Percentiles rank a stretch among this genome's conserved stretches.
Conservation (phyloP, 2,329 filamentous ascomycete species). For the Cladosporium sp. region DNA sequence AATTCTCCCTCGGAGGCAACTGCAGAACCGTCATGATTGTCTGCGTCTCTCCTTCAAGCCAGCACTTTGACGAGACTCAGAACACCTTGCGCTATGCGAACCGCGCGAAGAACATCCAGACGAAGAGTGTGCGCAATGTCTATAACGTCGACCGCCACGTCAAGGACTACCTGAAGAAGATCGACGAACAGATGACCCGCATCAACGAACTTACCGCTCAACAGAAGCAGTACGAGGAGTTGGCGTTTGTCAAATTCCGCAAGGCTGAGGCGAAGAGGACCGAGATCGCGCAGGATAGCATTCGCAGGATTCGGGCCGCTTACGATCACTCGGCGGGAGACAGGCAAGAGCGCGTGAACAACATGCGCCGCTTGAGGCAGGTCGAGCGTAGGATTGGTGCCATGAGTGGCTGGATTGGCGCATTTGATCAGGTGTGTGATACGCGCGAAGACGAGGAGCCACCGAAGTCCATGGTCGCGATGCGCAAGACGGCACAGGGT, state of each 20-base stretch:
- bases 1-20: conserved; percentile 95
- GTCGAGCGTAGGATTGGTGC: conserved; percentile 81
- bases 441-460: conserved; percentile 64
- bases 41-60: conserved; percentile 92
- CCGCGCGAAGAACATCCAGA: conserved; percentile 98
- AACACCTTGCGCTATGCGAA: conserved; percentile 98
- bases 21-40: conserved; percentile 99
- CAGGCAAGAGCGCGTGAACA: conserved; percentile 70
- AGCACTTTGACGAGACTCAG: conserved; percentile 96
- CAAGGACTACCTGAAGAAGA: conserved; percentile 98
- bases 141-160: conserved; percentile 99
- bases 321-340: conserved; percentile 78
- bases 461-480: conserved; percentile 63
- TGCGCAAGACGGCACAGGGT: conserved; percentile 84
- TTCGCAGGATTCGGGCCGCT: conserved; percentile 73
- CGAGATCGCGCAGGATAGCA: conserved; percentile 67
- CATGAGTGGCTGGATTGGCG: conserved; percentile 87
- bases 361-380: conserved; percentile 77
- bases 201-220: conserved; percentile 95
- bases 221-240: conserved; percentile 80
- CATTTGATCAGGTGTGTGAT: conserved; percentile 81
- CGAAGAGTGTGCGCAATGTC: conserved; percentile 97
- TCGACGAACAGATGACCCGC: conserved; percentile 94
- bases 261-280: conserved; percentile 88
- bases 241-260: conserved; percentile 82